phyloP scores from a whole-genome alignment of 2,329 filamentous ascomycete genomes.

The Pseudocercospora cruenta region DNA sequence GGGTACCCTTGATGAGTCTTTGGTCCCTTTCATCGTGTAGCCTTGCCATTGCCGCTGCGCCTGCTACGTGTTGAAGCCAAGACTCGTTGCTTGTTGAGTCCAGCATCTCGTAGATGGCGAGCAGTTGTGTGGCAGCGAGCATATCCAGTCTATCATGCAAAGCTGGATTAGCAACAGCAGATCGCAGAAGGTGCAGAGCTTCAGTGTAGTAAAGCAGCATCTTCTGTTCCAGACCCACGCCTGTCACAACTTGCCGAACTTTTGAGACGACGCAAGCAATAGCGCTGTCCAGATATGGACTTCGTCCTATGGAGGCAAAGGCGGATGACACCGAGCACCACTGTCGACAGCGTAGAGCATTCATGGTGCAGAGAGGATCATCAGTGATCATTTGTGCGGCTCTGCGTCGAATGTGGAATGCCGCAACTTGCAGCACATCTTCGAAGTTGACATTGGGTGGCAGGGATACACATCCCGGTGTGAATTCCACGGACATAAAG shows the following conservation, averaged over 20 bases:
- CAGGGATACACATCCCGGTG: constrained; percentile 12
- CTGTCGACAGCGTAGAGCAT: constrained; percentile 21
- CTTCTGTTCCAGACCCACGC: constrained; percentile 10
- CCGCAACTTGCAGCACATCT: constrained; percentile 18
- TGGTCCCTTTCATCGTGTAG: constrained; percentile 3
- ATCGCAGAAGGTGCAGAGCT: constrained; percentile 17
- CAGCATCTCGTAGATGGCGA: constrained; percentile 23
- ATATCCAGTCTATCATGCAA: constrained; percentile 18
- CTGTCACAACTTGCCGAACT: constrained; percentile 20
- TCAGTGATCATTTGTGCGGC: constrained; percentile 17
- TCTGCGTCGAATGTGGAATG: constrained; percentile 22
- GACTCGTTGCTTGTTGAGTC: constrained; percentile 12
- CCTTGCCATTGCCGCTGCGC: constrained; percentile 21
- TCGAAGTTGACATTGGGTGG: constrained; percentile 17
- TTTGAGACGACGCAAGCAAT: constrained; percentile 22
- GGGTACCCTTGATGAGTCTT: not conserved
- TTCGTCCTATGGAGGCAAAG: constrained; percentile 10
- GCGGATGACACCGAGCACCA: constrained; percentile 19
- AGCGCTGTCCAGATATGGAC: constrained; percentile 20
- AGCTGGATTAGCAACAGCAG: constrained; percentile 15
- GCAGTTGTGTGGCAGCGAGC: constrained; percentile 19
- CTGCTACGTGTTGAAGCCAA: constrained; percentile 21
- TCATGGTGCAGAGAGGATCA: constrained; percentile 14
- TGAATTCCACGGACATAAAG: constrained; percentile 10
- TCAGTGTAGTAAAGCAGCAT: constrained; percentile 18